Percentiles rank a stretch among this genome's conserved stretches.
phyloP scores from a whole-genome alignment of 805 yeast genomes.

The Candida vaughaniae region DNA sequence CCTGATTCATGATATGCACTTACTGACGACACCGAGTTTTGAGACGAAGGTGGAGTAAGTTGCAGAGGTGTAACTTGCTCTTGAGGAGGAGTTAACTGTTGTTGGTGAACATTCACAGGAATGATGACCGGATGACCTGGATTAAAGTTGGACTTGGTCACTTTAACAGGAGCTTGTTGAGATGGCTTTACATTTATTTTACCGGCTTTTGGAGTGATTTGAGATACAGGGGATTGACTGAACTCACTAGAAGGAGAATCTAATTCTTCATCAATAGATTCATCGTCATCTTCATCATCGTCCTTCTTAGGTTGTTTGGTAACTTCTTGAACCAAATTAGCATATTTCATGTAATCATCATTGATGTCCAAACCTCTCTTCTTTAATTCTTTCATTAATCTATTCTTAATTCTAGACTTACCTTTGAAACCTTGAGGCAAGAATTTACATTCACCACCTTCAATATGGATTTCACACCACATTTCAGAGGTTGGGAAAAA shows the following conservation, averaged over 20 bases:
- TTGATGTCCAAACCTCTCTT: constrained; percentile 16
- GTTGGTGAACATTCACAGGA: not conserved
- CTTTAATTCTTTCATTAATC: constrained; percentile 38
- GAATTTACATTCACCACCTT: constrained; percentile 47
- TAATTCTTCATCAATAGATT: constrained; percentile 10
- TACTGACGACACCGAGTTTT: not conserved
- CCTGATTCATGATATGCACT: not conserved
- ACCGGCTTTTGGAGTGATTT: not conserved
- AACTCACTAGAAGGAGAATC: constrained; percentile 9
- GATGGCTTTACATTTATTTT: too few relatives aligned
- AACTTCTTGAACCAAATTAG: constrained; percentile 5
- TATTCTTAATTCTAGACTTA: constrained; percentile 42
- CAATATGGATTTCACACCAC: constrained; percentile 54
- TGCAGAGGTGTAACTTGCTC: not conserved
- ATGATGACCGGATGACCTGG: not conserved
- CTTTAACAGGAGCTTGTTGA: not conserved
- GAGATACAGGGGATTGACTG: constrained; percentile 7
- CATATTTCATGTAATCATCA: constrained; percentile 11
- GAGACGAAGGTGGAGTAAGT: not conserved
- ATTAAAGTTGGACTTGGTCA: not conserved
- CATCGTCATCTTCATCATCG: not conserved
- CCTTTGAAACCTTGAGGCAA: constrained; percentile 46
- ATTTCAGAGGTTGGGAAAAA: constrained; percentile 47
- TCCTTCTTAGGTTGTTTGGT: too few relatives aligned
- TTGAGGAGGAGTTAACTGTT: not conserved